Percentiles rank a stretch among this genome's conserved stretches.
These are phyloP conservation scores for Trichopus zeylanicus DNA, from an alignment of 116 monocot genomes.

Conservation along the genomic window DNA sequence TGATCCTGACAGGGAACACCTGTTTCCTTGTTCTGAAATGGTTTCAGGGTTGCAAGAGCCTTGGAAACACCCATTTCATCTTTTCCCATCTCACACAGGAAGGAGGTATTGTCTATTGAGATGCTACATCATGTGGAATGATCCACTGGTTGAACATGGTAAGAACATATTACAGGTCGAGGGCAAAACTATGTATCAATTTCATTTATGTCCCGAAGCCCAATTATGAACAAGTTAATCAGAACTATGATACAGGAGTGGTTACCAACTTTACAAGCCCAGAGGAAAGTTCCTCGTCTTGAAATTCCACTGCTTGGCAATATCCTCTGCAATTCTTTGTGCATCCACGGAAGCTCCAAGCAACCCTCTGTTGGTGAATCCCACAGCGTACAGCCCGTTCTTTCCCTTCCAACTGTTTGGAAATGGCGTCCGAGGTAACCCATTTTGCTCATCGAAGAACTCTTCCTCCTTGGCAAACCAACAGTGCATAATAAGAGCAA, in stretches of 20 bases:
- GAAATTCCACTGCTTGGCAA: constrained; percentile 50
- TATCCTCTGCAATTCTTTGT: constrained; percentile 51
- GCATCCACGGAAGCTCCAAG: constrained; percentile 64
- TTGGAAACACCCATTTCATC: too few species aligned
- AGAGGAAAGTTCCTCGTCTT: constrained; percentile 19
- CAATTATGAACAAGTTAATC: neutral
- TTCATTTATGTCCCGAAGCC: neutral
- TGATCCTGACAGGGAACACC: too few species aligned
- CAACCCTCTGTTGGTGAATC: constrained; percentile 62
- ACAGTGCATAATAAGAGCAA: neutral
- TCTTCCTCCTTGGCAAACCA: constrained; percentile 29
- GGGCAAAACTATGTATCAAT: neutral
- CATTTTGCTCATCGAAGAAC: constrained; percentile 51
- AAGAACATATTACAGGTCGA: too few species aligned
- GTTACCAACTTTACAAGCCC: neutral
- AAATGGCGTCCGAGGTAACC: constrained; percentile 41
- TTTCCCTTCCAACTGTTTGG: constrained; percentile 72
- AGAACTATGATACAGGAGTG: neutral
- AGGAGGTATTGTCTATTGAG: too few species aligned
- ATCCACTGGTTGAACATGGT: too few species aligned
- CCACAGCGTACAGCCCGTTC: constrained; percentile 58
- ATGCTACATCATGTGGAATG: too few species aligned
- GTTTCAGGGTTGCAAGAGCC: too few species aligned
- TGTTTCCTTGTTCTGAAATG: too few species aligned
- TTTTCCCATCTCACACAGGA: too few species aligned